These are phyloP conservation scores for Eruca vesicaria DNA, from an alignment of 441 rosid genomes.

Conservation along the genomic window DNA sequence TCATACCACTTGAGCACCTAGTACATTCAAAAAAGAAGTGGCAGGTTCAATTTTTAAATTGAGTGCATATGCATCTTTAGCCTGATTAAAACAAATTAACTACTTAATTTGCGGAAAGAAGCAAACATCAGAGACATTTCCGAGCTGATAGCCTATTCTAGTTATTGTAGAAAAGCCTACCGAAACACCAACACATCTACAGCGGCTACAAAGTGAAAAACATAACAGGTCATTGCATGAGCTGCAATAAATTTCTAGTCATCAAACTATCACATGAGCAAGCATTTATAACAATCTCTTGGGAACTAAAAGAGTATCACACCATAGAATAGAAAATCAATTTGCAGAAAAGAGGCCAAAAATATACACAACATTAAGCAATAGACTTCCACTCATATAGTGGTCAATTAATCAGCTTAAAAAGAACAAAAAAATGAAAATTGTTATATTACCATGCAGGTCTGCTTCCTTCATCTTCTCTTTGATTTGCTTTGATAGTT, in stretches of 20 bases:
- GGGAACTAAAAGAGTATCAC: not conserved
- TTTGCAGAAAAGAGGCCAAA: not conserved
- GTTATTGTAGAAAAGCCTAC: not conserved
- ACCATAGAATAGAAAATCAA: not conserved
- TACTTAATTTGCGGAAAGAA: not conserved
- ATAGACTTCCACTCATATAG: not conserved
- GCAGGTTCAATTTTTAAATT: not conserved
- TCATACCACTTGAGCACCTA: not conserved
- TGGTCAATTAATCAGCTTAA: not conserved
- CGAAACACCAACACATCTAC: not conserved
- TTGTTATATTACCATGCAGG: conserved; percentile 75
- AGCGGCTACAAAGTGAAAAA: not conserved
- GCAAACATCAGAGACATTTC: not conserved
- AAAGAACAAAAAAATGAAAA: too few species aligned
- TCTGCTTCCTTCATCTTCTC: conserved; percentile 95
- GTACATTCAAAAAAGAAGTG: not conserved
- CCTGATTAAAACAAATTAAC: not conserved
- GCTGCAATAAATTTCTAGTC: not conserved
- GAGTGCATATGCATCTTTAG: not conserved
- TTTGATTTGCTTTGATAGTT: conserved; percentile 85
- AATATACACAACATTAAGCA: not conserved
- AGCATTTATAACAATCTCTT: not conserved
- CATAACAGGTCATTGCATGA: not conserved
- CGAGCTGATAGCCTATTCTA: conserved; percentile 12
- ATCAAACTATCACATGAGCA: not conserved